Percentiles rank a stretch among this genome's conserved stretches.
These are phyloP conservation scores for Mycena rebaudengoi DNA, from an alignment of 768 basidiomycete genomes.

Conservation along the genomic window DNA sequence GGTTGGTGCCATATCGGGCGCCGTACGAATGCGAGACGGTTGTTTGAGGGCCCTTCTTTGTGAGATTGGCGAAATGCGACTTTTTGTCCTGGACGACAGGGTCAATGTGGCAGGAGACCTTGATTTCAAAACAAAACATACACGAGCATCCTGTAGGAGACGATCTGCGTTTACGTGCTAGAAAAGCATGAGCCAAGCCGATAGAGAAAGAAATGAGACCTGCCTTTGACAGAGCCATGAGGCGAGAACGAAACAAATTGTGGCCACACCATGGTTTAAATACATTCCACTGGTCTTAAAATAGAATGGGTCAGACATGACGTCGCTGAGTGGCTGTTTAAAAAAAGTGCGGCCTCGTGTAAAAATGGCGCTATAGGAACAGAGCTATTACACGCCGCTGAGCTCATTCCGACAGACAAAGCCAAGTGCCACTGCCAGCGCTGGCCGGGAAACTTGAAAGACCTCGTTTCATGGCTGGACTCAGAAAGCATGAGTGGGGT, in stretches of 20 bases:
- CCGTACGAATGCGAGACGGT: conserved; percentile 58
- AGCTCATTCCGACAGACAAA: no score
- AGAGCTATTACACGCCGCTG: no score
- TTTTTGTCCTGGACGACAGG: conserved; percentile 57
- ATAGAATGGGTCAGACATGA: background rate
- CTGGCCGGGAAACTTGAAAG: no score
- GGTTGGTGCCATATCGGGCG: conserved; percentile 69
- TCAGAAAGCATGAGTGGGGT: no score
- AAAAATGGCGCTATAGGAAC: no score
- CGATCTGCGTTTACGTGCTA: conserved; percentile 76
- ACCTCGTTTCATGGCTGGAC: no score
- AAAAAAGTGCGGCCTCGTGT: no score
- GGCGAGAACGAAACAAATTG: conserved; percentile 11
- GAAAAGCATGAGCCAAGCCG: background rate
- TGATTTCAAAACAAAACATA: conserved; percentile 31
- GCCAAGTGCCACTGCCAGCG: no score
- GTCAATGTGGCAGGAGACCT: conserved; percentile 2
- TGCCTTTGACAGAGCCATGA: conserved; percentile 68
- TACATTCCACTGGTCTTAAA: background rate
- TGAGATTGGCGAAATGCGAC: conserved; percentile 44
- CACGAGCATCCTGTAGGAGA: conserved; percentile 67
- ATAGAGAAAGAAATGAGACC: conserved; percentile 35
- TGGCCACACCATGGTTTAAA: conserved; percentile 2
- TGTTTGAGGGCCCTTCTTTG: conserved; percentile 40
- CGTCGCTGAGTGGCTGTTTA: background rate